phyloP scores from a whole-genome alignment of 352 stramenopile species.

The Phytophthora uliginosa region DNA sequence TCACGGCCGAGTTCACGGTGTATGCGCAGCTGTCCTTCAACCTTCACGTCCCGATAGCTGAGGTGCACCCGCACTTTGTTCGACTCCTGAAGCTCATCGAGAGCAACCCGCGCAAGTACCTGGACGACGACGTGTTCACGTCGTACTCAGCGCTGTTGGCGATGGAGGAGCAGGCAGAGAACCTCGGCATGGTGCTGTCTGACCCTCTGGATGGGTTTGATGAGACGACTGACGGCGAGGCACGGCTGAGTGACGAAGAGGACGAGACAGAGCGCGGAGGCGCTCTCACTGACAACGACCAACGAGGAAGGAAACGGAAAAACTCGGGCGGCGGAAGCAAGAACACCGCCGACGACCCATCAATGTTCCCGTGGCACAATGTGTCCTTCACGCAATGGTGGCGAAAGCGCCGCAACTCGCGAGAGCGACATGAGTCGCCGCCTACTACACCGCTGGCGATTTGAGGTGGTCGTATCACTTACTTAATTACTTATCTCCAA shows the following conservation, averaged over 20 bases:
- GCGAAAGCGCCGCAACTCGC: constrained; percentile 53
- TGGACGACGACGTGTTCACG: constrained; percentile 89
- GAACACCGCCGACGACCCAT: constrained; percentile 39
- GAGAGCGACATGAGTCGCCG: constrained; percentile 33
- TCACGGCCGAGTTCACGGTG: constrained; percentile 92
- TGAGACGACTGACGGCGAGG: constrained; percentile 73
- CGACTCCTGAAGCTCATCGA: constrained; percentile 88
- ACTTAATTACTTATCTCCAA: constrained; percentile 16
- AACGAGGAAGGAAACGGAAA: constrained; percentile 39
- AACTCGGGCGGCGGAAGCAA: constrained; percentile 34
- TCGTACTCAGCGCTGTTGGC: constrained; percentile 79
- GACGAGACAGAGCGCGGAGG: constrained; percentile 35
- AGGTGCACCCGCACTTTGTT: constrained; percentile 91
- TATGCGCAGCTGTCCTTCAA: constrained; percentile 93
- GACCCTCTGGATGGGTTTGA: constrained; percentile 53
- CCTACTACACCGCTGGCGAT: constrained; percentile 19
- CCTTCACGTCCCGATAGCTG: constrained; percentile 82
- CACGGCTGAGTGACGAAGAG: constrained; percentile 79
- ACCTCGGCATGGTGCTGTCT: constrained; percentile 35
- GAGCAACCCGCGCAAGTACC: constrained; percentile 91
- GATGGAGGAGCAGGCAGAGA: constrained; percentile 70
- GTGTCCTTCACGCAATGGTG: constrained; percentile 88
- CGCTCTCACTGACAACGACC: constrained; percentile 33
- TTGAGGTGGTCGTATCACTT: constrained; percentile 20
- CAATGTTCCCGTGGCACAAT: constrained; percentile 76